These are phyloP conservation scores for Ilyonectria robusta DNA, from an alignment of 2,329 filamentous ascomycete species.

Conservation along the genomic window DNA sequence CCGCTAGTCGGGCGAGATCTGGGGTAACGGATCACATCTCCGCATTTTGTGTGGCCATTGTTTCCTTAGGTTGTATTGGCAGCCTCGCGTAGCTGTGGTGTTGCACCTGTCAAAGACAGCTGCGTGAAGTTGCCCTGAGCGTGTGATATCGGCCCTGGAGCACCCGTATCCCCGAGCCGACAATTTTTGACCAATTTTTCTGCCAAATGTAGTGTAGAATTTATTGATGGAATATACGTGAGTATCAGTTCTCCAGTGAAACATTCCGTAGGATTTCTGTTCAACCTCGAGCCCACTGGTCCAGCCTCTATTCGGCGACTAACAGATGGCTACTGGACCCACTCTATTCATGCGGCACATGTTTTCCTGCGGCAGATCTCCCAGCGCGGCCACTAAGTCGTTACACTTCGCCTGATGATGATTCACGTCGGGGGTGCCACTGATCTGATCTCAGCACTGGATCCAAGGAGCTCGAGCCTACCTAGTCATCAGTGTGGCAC, in stretches of 20 bases:
- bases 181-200: fast-evolving
- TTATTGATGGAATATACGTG: too few relatives aligned
- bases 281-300: too few relatives aligned
- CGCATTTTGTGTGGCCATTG: not conserved
- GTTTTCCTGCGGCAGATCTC: slow-evolving; percentile 14
- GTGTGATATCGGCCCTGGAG: not conserved
- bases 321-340: not conserved
- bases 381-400: not conserved
- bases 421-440: slow-evolving; percentile 28
- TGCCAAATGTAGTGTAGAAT: too few relatives aligned
- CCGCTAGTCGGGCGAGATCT: slow-evolving; percentile 17
- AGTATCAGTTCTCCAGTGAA: not conserved
- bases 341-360: slow-evolving; percentile 15
- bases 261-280: not conserved
- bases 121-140: not conserved
- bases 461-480: not conserved
- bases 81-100: not conserved
- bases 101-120: slow-evolving; percentile 4
- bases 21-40: slow-evolving; percentile 2
- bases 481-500: not conserved
- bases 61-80: not conserved
- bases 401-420: slow-evolving; percentile 3
- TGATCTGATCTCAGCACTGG: not conserved
- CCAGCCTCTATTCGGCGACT: not conserved
- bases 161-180: not conserved